Evolutionary conservation across 2,329 filamentous ascomycete species (phyloP), one percentile per base, ranked within the genome.

Genomic region (Drechslerella dactyloides): DNA sequence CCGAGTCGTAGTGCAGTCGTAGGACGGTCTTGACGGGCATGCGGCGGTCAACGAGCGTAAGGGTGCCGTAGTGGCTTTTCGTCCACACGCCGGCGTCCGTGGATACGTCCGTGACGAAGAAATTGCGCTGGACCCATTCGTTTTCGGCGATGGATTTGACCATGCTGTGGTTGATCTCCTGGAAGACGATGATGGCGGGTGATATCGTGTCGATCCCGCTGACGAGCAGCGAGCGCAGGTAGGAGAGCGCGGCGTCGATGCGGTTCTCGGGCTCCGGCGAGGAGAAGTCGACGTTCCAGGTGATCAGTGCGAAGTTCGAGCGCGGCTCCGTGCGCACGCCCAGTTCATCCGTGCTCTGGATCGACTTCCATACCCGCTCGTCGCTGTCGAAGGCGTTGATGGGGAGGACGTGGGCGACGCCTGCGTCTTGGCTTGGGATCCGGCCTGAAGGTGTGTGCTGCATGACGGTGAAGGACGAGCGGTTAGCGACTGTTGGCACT

Each of bases 21-120:
- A 85, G 86, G 21, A 82, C 81, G 0, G 77, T 75, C 0, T 77
- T 72, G 58, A 86, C 78, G 3, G 78, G 76, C 3, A 86, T 75
- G 1, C 81, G 78, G n/a, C 78, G 78, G 63, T 85, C 83, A 0
- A 86, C 74, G 10, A 87, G 79, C 0, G 81, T 85, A 5, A 79
- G 81, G 0, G 85, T 87, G 2, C 85, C 85, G 70, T 86, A 86
- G 24, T 79, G 74, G 3, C 77, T 76, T 1, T 78, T 79, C 21
- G 80, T 77, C 84, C 84, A 86, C 2, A 72, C 60, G 1, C 60
- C 60, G 60, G 81, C 78, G 1, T 75, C 75, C 0, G 75, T 72
- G 44, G 81, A 79, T 2, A 82, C 8, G 50, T 86, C 84, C 0
- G 83, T 85, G 8, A 85, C 72, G 68, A 80, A 77, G 76, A 85